Conservation (phyloP, 2,329 filamentous ascomycete species). For the Cercospora sp. region DNA sequence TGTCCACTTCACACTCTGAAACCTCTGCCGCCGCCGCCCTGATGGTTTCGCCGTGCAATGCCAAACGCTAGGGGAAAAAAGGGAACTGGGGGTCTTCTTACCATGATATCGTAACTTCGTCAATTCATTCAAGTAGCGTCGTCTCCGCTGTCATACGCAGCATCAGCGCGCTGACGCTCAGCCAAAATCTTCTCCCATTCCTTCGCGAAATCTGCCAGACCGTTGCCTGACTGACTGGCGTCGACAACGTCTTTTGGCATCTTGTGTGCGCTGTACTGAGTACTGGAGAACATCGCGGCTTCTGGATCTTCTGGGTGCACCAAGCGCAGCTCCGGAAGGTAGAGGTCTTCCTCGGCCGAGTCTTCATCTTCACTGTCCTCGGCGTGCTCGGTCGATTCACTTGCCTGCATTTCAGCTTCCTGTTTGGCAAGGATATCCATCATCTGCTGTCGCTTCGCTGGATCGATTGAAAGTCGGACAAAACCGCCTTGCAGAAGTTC, state of each 20-base stretch:
- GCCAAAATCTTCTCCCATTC: conserved; percentile 52
- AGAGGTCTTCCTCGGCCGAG: conserved; percentile 56
- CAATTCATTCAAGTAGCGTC: conserved; percentile 19
- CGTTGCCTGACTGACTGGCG: conserved; percentile 58
- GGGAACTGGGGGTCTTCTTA: not conserved
- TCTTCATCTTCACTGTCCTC: conserved; percentile 47
- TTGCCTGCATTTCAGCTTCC: conserved; percentile 9
- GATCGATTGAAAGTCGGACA: conserved; percentile 29
- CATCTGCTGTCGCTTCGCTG: conserved; percentile 19
- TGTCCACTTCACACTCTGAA: not conserved
- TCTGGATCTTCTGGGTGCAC: conserved; percentile 83
- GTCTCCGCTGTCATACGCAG: conserved; percentile 33
- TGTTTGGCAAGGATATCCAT: conserved; percentile 7
- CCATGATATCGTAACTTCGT: not conserved
- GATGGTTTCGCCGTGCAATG: not conserved
- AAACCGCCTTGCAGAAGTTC: conserved; percentile 25
- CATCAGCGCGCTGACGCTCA: conserved; percentile 41
- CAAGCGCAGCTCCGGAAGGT: conserved; percentile 75
- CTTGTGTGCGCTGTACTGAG: conserved; percentile 93
- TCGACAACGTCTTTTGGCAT: conserved; percentile 88
- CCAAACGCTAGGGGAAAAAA: not conserved
- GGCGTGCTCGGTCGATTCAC: conserved; percentile 18
- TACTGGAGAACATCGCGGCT: conserved; percentile 79
- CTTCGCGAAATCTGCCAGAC: conserved; percentile 66
- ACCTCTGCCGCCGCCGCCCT: not conserved